These are phyloP conservation scores for Kwoniella botswanensis DNA, from an alignment of 768 basidiomycete species.

Conservation along the genomic window DNA sequence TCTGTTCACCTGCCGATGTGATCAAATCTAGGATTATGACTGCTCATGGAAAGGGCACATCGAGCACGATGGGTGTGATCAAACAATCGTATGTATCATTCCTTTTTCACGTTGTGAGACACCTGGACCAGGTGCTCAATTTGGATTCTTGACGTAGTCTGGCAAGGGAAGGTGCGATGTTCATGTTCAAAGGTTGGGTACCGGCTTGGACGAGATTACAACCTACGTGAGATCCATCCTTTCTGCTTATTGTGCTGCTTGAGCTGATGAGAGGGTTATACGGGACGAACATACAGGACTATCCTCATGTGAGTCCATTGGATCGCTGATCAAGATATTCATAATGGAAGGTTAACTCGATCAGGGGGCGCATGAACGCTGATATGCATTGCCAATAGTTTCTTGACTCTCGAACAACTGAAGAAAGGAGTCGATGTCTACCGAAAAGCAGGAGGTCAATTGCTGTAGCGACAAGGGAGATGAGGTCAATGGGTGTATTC, in stretches of 20 bases:
- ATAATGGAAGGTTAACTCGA: neutral
- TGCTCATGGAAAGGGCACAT: constrained; percentile 45
- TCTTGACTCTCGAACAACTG: constrained; percentile 52
- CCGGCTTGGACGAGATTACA: constrained; percentile 54
- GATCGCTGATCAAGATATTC: neutral
- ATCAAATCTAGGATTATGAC: constrained; percentile 54
- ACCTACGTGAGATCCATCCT: constrained; percentile 38
- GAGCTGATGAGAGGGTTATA: neutral
- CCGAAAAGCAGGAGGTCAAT: constrained; percentile 36
- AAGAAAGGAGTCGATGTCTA: constrained; percentile 50
- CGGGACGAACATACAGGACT: constrained; percentile 18
- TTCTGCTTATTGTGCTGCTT: neutral
- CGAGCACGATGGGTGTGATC: constrained; percentile 42
- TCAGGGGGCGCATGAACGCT: neutral
- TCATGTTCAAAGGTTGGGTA: constrained; percentile 55
- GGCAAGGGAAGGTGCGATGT: constrained; percentile 47
- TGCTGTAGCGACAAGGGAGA: constrained; percentile 24
- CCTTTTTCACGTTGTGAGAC: neutral
- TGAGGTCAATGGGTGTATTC: neutral
- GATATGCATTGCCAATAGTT: constrained; percentile 26
- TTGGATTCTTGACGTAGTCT: constrained; percentile 20
- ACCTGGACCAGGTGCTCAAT: neutral
- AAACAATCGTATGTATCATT: constrained; percentile 35
- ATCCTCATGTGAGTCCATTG: constrained; percentile 41
- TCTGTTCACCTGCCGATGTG: constrained; percentile 55